Evolutionary conservation across 345 rosid species (phyloP).

Genomic region (Pugionium cornutum): DNA sequence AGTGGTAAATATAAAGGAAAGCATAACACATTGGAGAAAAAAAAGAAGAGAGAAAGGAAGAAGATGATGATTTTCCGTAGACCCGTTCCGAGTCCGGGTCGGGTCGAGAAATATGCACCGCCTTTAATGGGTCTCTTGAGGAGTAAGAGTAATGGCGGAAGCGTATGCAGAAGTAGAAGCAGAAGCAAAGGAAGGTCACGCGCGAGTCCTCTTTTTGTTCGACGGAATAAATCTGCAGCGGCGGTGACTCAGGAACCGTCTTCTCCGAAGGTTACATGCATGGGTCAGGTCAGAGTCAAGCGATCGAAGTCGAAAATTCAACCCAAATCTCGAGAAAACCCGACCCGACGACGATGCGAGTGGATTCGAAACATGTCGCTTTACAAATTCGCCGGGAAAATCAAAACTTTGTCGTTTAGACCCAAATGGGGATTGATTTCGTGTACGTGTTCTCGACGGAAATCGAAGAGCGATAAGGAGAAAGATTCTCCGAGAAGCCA

Average conservation of each 20-base stretch:
- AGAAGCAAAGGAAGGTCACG: slow-evolving; percentile 75
- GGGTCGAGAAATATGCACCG: slow-evolving; percentile 71
- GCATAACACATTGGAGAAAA: neutral
- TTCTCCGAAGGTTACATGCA: slow-evolving; percentile 95
- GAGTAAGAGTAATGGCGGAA: slow-evolving; percentile 39
- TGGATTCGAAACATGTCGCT: slow-evolving; percentile 48
- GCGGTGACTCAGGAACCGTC: slow-evolving; percentile 73
- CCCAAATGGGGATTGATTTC: slow-evolving; percentile 44
- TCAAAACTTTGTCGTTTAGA: slow-evolving; percentile 43
- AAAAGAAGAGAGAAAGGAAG: slow-evolving; percentile 8
- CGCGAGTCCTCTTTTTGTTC: slow-evolving; percentile 80
- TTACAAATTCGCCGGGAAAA: slow-evolving; percentile 34
- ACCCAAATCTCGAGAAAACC: neutral
- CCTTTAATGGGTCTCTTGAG: slow-evolving; percentile 76
- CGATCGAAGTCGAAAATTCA: slow-evolving; percentile 50
- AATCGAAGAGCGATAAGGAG: slow-evolving; percentile 34
- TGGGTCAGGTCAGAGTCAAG: slow-evolving; percentile 87
- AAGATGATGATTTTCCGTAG: slow-evolving; percentile 53
- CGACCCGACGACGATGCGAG: slow-evolving; percentile 43
- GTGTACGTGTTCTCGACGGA: slow-evolving; percentile 20
- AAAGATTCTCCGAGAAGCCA: slow-evolving; percentile 39
- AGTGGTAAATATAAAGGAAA: too few relatives aligned
- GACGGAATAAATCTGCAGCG: slow-evolving; percentile 49
- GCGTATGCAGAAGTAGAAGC: slow-evolving; percentile 41
- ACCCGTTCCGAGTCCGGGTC: slow-evolving; percentile 74